Evolutionary conservation across 371 early-diverging fungal genomes (phyloP).

Genomic region (Mortierella sp.): DNA sequence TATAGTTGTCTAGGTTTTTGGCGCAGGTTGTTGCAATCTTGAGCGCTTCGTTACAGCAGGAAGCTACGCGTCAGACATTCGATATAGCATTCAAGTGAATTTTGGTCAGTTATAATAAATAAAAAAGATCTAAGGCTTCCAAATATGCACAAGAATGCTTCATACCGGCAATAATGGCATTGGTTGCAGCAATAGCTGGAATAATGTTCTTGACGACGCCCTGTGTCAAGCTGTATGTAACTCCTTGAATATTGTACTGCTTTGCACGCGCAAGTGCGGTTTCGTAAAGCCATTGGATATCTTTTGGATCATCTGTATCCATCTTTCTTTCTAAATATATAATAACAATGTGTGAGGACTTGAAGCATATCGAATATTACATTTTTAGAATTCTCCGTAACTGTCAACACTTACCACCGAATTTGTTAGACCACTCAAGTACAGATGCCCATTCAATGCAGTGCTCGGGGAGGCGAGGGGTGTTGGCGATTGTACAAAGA

Average conservation of each 20-base stretch:
- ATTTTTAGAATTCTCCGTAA: neutral
- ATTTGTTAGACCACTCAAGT: slow-evolving; percentile 89
- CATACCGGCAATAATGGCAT: slow-evolving; percentile 75
- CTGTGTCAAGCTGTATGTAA: slow-evolving; percentile 93
- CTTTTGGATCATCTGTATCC: slow-evolving; percentile 93
- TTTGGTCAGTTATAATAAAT: neutral
- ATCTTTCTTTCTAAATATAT: slow-evolving; percentile 73
- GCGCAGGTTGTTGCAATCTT: slow-evolving; percentile 88
- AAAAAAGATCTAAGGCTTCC: neutral
- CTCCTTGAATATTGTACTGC: slow-evolving; percentile 88
- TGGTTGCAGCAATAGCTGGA: slow-evolving; percentile 83
- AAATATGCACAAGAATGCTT: neutral
- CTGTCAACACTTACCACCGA: slow-evolving; percentile 62
- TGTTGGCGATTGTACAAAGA: slow-evolving; percentile 82
- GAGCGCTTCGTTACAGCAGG: slow-evolving; percentile 95
- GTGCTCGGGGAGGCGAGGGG: slow-evolving; percentile 91
- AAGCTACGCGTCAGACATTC: slow-evolving; percentile 66
- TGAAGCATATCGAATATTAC: neutral
- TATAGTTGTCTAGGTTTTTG: slow-evolving; percentile 89
- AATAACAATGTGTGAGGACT: neutral
- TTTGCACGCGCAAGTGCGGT: slow-evolving; percentile 81
- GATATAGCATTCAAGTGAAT: neutral
- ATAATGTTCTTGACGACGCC: slow-evolving; percentile 93
- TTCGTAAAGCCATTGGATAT: slow-evolving; percentile 90
- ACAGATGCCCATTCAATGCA: slow-evolving; percentile 92